phyloP scores from a whole-genome alignment of 768 basidiomycete species.

The Termitomyces sp. region DNA sequence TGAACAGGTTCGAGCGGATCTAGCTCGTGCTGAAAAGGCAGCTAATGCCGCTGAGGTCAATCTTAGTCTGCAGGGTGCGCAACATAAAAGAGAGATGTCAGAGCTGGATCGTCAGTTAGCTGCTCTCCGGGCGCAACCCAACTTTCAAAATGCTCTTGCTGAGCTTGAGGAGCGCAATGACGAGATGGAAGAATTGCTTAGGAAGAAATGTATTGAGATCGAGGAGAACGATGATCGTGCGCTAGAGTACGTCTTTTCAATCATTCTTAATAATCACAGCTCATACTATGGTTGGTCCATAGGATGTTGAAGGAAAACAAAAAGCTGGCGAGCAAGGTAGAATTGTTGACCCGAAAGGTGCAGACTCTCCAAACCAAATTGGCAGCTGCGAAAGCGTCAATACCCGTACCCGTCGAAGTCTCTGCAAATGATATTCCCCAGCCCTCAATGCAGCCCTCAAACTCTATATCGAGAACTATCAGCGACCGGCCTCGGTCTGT shows the following conservation, averaged over 20 bases:
- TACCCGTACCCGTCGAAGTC: conserved; percentile 14
- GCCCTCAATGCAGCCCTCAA: conserved; percentile 9
- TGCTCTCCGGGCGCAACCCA: conserved; percentile 47
- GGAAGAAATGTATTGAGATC: conserved; percentile 69
- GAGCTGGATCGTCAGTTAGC: conserved; percentile 57
- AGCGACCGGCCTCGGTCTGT: conserved; percentile 26
- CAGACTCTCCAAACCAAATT: conserved; percentile 70
- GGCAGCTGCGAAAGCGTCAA: conserved; percentile 44
- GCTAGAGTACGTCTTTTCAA: conserved; percentile 56
- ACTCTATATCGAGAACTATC: not conserved
- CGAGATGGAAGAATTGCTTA: conserved; percentile 74
- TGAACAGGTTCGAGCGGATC: conserved; percentile 38
- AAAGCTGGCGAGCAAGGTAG: conserved; percentile 67
- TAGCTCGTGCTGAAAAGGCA: conserved; percentile 53
- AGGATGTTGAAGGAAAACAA: conserved; percentile 82
- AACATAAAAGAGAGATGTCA: conserved; percentile 62
- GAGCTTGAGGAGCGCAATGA: conserved; percentile 67
- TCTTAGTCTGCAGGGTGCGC: conserved; percentile 58
- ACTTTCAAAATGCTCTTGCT: conserved; percentile 49
- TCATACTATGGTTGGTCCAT: conserved; percentile 2
- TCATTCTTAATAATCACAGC: conserved; percentile 3
- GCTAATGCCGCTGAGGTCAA: conserved; percentile 64
- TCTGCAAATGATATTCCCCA: conserved; percentile 11
- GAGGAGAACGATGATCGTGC: conserved; percentile 82
- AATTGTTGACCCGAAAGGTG: conserved; percentile 68